These are phyloP conservation scores for Zygnema circumcarinatum DNA, from an alignment of 139 green algal genomes.

Conservation along the genomic window DNA sequence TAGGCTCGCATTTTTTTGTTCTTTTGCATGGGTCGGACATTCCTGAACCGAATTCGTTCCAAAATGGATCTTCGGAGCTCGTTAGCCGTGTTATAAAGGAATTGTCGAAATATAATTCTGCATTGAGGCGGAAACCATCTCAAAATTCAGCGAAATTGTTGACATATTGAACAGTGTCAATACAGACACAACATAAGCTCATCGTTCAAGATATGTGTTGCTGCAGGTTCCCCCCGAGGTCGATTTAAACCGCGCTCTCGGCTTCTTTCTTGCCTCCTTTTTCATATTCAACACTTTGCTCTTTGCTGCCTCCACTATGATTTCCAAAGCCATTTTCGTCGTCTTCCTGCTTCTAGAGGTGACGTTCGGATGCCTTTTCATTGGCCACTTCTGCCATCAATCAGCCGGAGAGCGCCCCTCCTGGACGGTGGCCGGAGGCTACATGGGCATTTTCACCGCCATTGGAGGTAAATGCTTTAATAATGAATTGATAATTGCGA, in stretches of 20 bases:
- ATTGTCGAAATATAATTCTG: no score
- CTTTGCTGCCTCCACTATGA: neutral
- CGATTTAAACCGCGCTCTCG: neutral
- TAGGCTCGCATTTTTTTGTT: no score
- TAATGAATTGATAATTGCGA: no score
- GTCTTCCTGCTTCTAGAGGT: slow-evolving; percentile 10
- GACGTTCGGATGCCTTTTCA: slow-evolving; percentile 12
- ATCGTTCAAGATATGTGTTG: no score
- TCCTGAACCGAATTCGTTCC: neutral
- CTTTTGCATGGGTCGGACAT: no score
- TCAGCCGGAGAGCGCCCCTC: neutral
- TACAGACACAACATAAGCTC: no score
- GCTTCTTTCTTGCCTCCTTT: neutral
- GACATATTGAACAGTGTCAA: no score
- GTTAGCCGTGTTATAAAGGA: no score
- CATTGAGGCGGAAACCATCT: no score
- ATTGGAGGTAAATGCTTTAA: neutral
- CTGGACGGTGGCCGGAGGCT: neutral
- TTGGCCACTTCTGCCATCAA: neutral
- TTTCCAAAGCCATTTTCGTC: neutral
- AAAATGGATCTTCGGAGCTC: no score
- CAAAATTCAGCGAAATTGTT: no score
- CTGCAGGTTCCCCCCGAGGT: neutral
- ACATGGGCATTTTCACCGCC: neutral
- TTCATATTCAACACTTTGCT: slow-evolving; percentile 38